These are phyloP conservation scores for Entomortierella beljakovae DNA, from an alignment of 192 early-diverging fungal species.

Conservation along the genomic window DNA sequence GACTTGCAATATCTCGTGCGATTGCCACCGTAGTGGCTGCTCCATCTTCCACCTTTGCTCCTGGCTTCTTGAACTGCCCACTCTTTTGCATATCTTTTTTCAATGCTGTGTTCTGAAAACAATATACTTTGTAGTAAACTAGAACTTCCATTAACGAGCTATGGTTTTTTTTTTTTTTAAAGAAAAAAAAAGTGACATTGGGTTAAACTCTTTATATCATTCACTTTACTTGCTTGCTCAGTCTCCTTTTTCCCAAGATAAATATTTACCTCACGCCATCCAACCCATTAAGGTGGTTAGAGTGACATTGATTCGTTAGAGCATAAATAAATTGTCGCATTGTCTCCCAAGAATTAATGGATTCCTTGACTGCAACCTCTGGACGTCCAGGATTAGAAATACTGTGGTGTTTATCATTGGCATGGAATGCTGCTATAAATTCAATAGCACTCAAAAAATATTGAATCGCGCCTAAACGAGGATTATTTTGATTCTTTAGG, in stretches of 20 bases:
- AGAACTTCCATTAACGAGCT: slow-evolving; percentile 42
- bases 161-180: not conserved
- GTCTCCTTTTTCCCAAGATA: no score
- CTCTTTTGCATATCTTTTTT: slow-evolving; percentile 49
- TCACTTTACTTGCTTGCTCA: no score
- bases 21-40: slow-evolving; percentile 19
- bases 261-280: slow-evolving; percentile 41
- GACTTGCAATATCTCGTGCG: slow-evolving; percentile 22
- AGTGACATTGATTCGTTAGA: slow-evolving; percentile 44
- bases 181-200: not conserved
- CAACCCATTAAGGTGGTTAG: slow-evolving; percentile 32
- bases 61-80: slow-evolving; percentile 25
- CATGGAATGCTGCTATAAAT: slow-evolving; percentile 50
- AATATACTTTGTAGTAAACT: slow-evolving; percentile 47
- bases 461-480: slow-evolving; percentile 24
- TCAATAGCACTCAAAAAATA: slow-evolving; percentile 52
- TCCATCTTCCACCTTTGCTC: slow-evolving; percentile 4
- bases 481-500: slow-evolving; percentile 36
- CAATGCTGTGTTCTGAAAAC: slow-evolving; percentile 15
- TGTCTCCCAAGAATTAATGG: slow-evolving; percentile 45
- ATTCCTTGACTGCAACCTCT: slow-evolving; percentile 39
- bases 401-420: slow-evolving; percentile 42
- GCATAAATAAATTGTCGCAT: slow-evolving; percentile 53
- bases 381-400: slow-evolving; percentile 40
- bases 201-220: not conserved